Percentiles rank a stretch among this genome's conserved stretches.
Evolutionary conservation across 176 grass and related monocot species (phyloP).

Genomic region (Rhynchospora pubera): DNA sequence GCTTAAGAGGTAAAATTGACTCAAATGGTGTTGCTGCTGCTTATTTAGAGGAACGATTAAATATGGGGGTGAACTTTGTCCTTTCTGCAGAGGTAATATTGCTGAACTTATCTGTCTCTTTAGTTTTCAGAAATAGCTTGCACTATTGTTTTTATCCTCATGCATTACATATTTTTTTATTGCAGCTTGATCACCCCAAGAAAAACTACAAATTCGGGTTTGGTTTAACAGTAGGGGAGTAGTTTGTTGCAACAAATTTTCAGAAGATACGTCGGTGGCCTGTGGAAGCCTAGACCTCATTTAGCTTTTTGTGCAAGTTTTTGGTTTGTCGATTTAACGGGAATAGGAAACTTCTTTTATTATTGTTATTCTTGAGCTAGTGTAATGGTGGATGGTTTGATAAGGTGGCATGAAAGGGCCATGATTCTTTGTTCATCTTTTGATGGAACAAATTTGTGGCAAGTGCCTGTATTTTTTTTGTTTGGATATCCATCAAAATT

Average conservation of each 20-base stretch:
- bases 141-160: slow-evolving; percentile 16
- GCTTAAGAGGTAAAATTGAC: slow-evolving; percentile 90
- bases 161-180: slow-evolving; percentile 7
- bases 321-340: slow-evolving; percentile 1
- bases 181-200: slow-evolving; percentile 93
- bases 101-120: background rate
- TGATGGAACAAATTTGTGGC: slow-evolving; percentile 44
- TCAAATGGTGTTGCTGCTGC: slow-evolving; percentile 78
- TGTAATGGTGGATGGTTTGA: slow-evolving; percentile 27
- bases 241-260: slow-evolving; percentile 24
- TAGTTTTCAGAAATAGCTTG: background rate
- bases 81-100: slow-evolving; percentile 79
- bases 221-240: slow-evolving; percentile 93
- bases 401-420: slow-evolving; percentile 22
- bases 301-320: slow-evolving; percentile 7
- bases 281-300: background rate
- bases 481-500: slow-evolving; percentile 19
- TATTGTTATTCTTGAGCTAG: slow-evolving; percentile 25
- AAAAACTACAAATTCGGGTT: slow-evolving; percentile 99
- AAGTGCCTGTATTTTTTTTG: slow-evolving; percentile 29
- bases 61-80: slow-evolving; percentile 98
- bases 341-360: slow-evolving; percentile 19
- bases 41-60: slow-evolving; percentile 84
- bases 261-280: slow-evolving; percentile 9
- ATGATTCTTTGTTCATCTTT: slow-evolving; percentile 77